These are phyloP conservation scores for Allomyces macrogynus DNA, from an alignment of 192 early-diverging fungal genomes.

Conservation along the genomic window DNA sequence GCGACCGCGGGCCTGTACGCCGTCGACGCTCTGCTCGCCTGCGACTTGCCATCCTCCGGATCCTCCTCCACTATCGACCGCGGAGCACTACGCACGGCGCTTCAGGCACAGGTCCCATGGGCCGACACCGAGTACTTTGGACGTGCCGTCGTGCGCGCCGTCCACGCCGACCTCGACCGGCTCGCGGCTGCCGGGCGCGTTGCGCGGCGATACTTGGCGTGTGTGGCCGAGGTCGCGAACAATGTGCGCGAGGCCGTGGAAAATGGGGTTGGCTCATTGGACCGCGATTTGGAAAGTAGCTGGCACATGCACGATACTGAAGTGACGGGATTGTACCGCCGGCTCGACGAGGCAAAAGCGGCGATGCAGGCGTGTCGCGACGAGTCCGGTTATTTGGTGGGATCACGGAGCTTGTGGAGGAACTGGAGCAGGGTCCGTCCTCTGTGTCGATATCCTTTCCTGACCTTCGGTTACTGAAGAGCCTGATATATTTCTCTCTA, in stretches of 20 bases:
- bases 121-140: too few relatives aligned
- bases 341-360: background rate
- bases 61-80: too few relatives aligned
- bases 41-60: too few relatives aligned
- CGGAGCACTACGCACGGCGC: too few relatives aligned
- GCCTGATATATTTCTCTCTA: too few relatives aligned
- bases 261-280: background rate
- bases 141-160: too few relatives aligned
- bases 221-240: background rate
- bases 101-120: too few relatives aligned
- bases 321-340: background rate
- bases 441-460: too few relatives aligned
- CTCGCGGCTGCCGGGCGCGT: background rate
- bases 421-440: background rate
- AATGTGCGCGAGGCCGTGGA: background rate
- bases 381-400: background rate
- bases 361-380: background rate
- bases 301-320: background rate
- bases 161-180: too few relatives aligned
- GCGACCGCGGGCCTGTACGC: too few relatives aligned
- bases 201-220: background rate
- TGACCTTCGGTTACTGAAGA: too few relatives aligned
- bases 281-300: background rate
- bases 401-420: background rate
- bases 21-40: too few relatives aligned